Conservation (phyloP, 2,329 filamentous ascomycete species). For the Aspergillus aculeatus region DNA sequence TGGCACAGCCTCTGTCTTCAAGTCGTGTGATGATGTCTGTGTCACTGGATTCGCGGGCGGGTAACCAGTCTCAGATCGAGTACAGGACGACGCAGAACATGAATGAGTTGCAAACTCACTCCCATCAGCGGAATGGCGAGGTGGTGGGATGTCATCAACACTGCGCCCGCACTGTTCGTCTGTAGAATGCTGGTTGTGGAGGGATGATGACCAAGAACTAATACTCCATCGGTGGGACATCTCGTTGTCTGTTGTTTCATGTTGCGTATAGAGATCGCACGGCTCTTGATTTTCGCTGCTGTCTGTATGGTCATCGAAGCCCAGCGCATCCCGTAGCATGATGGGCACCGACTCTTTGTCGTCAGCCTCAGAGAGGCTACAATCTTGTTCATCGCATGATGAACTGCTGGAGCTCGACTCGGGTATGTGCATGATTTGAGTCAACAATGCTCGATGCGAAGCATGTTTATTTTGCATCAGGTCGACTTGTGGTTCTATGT, state of each 20-base stretch:
- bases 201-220: slow-evolving; percentile 46
- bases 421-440: slow-evolving; percentile 51
- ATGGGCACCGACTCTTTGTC: slow-evolving; percentile 58
- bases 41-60: slow-evolving; percentile 13
- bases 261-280: slow-evolving; percentile 21
- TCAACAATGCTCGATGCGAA: slow-evolving; percentile 45
- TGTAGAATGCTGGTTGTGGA: slow-evolving; percentile 35
- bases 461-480: slow-evolving; percentile 37
- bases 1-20: slow-evolving; percentile 35
- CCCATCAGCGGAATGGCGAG: slow-evolving; percentile 25
- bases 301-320: slow-evolving; percentile 35
- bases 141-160: slow-evolving; percentile 36
- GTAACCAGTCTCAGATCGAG: slow-evolving; percentile 40
- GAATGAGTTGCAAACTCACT: slow-evolving; percentile 33
- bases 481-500: slow-evolving; percentile 69
- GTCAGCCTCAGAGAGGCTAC: slow-evolving; percentile 47
- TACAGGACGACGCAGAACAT: slow-evolving; percentile 35
- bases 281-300: slow-evolving; percentile 33
- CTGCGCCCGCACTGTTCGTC: slow-evolving; percentile 38
- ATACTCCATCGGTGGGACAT: slow-evolving; percentile 43
- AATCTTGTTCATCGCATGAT: slow-evolving; percentile 40
- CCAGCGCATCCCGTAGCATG: slow-evolving; percentile 51
- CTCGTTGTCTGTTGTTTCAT: slow-evolving; percentile 21
- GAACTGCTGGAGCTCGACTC: slow-evolving; percentile 45
- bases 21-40: slow-evolving; percentile 41